Conservation (phyloP, 73 alveolate species). For the Paramecium biaurelia region DNA sequence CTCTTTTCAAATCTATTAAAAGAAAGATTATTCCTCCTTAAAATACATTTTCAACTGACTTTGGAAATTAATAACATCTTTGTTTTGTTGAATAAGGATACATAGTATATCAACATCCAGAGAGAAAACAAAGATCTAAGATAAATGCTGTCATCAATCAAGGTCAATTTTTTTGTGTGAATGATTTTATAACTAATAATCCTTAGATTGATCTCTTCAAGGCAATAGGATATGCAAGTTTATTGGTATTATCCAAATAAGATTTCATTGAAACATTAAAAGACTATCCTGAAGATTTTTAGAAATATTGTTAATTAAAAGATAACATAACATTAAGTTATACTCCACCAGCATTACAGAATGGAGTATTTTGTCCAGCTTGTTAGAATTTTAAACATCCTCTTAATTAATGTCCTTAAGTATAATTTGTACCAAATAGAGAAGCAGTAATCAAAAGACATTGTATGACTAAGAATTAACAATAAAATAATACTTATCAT, state of each 20-base stretch:
- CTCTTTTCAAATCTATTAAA: slow-evolving; percentile 10
- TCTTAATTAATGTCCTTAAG: background rate
- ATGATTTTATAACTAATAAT: background rate
- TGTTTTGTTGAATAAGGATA: slow-evolving; percentile 28
- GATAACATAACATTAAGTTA: background rate
- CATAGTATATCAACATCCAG: background rate
- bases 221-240: slow-evolving; percentile 19
- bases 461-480: background rate
- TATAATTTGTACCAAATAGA: background rate
- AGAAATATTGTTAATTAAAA: slow-evolving; percentile 25
- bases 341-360: background rate
- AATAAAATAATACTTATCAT: background rate
- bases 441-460: background rate
- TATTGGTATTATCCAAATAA: background rate
- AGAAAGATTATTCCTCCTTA: slow-evolving; percentile 19
- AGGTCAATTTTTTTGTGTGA: slow-evolving; percentile 37
- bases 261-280: slow-evolving; percentile 13
- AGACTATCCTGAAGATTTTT: slow-evolving; percentile 23
- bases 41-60: background rate
- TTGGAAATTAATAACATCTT: background rate
- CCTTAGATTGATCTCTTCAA: background rate
- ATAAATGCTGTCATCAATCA: background rate
- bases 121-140: background rate
- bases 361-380: slow-evolving; percentile 47
- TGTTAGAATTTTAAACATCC: background rate